Percentiles rank a stretch among this genome's conserved stretches.
Evolutionary conservation across 2,329 filamentous ascomycete species (phyloP).

Genomic region (Monosporascus sp.): DNA sequence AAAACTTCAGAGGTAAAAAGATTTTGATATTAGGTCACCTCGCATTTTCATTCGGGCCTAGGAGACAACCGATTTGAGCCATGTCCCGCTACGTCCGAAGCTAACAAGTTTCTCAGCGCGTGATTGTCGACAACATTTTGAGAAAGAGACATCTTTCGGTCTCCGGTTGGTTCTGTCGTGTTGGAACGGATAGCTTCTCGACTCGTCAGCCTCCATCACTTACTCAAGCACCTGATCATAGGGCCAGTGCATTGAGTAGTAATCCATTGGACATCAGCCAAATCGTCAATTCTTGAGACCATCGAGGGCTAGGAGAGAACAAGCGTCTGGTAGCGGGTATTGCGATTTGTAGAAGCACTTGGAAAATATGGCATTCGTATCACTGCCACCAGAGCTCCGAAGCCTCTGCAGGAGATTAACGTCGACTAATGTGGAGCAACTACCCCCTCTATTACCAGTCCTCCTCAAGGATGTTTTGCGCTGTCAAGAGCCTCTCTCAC

Average conservation of each 20-base stretch:
- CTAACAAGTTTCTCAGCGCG: no score
- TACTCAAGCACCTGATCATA: not conserved
- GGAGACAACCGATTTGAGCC: not conserved
- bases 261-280: no score
- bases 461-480: conserved; percentile 57
- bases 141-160: no score
- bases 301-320: no score
- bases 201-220: not conserved
- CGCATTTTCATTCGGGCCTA: not conserved
- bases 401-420: conserved; percentile 66
- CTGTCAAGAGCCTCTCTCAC: conserved; percentile 58
- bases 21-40: not conserved
- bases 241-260: no score
- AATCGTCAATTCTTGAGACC: no score
- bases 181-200: not conserved
- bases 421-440: conserved; percentile 64
- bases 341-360: no score
- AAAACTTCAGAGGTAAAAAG: not conserved
- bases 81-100: no score
- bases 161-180: no score
- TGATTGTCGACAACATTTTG: no score
- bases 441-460: conserved; percentile 67
- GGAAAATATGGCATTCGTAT: conserved; percentile 26
- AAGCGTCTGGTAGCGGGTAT: no score
- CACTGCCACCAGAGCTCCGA: conserved; percentile 52